Evolutionary conservation across 306 rosid genomes (phyloP), one percentile per base, ranked within the genome.

Genomic region (Cucumis hystrix): DNA sequence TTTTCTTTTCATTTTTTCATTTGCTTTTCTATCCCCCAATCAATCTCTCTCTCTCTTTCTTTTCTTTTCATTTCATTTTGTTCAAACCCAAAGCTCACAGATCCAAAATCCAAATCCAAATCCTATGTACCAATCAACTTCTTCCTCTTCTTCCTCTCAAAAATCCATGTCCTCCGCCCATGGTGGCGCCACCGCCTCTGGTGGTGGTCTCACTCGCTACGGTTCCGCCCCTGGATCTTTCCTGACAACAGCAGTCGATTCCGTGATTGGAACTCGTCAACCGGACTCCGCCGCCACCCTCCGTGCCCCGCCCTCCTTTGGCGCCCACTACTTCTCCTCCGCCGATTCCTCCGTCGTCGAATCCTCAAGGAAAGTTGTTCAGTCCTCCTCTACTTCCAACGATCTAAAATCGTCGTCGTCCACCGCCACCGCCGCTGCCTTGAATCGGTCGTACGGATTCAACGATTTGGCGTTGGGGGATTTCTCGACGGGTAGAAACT

Each of bases 201-300:
- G 12, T 56, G 60, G 70, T 1, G 91, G 92, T 1, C 83, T 92
- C 35, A 87, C 94, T 14, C 91, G 97, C 20, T 90, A 90, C 71
- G 92, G 86, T 23, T 90, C 97, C 0, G 96, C 97, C 1, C 94
- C 94, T 0, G 86, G 97, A 16, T 89, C 96, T 70, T 89, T 92
- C 62, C 86, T 90, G 1, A 77, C 80, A 17, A 66, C 83, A 55
- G 88, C 91, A 28, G 90, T 92, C 12, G 92, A 92, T 43, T 89
- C 92, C 3, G 81, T 92, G n/a, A 80, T 92, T 40, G 88, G 83
- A 10, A 60, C 74, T 10, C 80, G 79, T 8, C 80, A 63, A 28
- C 82, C 83, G 7, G 90, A 86, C 51, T 86, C 83, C 84, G 70
- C 81, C 13, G 33, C 85, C 6, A 28, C 83, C 8, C 74, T 70